These are phyloP conservation scores for Mycena rebaudengoi DNA, from an alignment of 768 basidiomycete genomes.

Conservation along the genomic window DNA sequence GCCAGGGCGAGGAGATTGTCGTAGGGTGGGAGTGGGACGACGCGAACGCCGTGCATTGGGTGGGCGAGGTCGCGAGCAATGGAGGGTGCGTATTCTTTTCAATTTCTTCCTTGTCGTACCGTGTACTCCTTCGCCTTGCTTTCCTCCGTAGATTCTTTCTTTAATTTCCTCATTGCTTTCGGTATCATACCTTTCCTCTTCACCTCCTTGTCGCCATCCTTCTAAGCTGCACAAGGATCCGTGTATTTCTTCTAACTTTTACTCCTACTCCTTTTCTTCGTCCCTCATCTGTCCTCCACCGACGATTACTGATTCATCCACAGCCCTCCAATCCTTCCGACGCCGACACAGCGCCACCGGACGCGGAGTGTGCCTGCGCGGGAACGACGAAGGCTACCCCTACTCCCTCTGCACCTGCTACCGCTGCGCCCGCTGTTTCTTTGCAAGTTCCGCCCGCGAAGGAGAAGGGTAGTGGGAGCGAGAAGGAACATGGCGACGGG, in stretches of 20 bases:
- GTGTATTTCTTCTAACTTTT: neutral
- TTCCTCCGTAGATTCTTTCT: neutral
- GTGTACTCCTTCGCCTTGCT: neutral
- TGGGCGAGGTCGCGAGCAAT: slow-evolving; percentile 63
- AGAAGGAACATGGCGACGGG: slow-evolving; percentile 9
- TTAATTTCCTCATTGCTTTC: neutral
- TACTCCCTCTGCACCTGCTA: slow-evolving; percentile 38
- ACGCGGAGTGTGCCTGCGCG: slow-evolving; percentile 68
- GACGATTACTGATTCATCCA: neutral
- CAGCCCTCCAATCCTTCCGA: slow-evolving; percentile 43
- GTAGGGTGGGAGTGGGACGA: slow-evolving; percentile 99
- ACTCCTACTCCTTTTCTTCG: slow-evolving; percentile 7
- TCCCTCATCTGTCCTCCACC: slow-evolving; percentile 8
- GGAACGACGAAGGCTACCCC: slow-evolving; percentile 71
- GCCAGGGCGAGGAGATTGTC: slow-evolving; percentile 84
- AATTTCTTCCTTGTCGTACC: slow-evolving; percentile 14
- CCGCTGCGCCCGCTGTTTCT: neutral
- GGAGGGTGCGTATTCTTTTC: slow-evolving; percentile 62
- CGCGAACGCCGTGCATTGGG: slow-evolving; percentile 76
- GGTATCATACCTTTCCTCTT: neutral
- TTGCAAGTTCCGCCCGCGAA: neutral
- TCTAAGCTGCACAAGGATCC: neutral
- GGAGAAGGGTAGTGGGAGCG: neutral
- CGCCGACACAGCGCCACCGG: slow-evolving; percentile 58
- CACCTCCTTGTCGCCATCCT: neutral